These are phyloP conservation scores for Tulasnella calospora DNA, from an alignment of 768 basidiomycete species.

Conservation along the genomic window DNA sequence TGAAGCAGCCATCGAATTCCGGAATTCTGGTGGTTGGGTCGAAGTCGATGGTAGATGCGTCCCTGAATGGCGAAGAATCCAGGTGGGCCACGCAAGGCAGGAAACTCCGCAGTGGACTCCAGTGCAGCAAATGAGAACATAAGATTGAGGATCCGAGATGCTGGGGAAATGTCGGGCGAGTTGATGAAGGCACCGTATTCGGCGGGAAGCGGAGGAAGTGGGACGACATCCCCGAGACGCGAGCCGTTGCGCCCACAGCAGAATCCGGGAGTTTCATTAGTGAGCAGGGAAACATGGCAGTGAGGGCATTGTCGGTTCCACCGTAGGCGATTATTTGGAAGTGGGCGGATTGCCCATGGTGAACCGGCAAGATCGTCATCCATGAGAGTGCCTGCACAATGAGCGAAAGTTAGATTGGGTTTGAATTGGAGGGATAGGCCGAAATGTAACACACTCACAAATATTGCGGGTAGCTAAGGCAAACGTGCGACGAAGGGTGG, in stretches of 20 bases:
- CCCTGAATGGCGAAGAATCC: conserved; percentile 35
- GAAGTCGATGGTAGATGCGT: conserved; percentile 37
- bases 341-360: background rate
- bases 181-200: conserved; percentile 33
- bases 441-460: too few species aligned
- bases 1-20: conserved; percentile 36
- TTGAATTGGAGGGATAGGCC: too few species aligned
- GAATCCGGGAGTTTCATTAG: conserved; percentile 36
- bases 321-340: background rate
- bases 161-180: conserved; percentile 32
- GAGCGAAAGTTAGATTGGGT: background rate
- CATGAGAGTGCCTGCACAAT: background rate
- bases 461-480: too few species aligned
- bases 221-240: conserved; percentile 29
- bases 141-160: conserved; percentile 36
- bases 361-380: too few species aligned
- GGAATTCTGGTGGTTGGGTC: conserved; percentile 33
- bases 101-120: conserved; percentile 34
- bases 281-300: conserved; percentile 33
- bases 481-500: too few species aligned
- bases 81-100: conserved; percentile 22
- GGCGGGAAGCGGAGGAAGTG: conserved; percentile 33
- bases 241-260: conserved; percentile 36
- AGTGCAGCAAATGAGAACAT: conserved; percentile 38
- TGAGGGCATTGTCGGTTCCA: conserved; percentile 28